Evolutionary conservation across 2,329 filamentous ascomycete genomes (phyloP), one percentile per base, ranked within the genome.

Genomic region (Alternaria sp.): DNA sequence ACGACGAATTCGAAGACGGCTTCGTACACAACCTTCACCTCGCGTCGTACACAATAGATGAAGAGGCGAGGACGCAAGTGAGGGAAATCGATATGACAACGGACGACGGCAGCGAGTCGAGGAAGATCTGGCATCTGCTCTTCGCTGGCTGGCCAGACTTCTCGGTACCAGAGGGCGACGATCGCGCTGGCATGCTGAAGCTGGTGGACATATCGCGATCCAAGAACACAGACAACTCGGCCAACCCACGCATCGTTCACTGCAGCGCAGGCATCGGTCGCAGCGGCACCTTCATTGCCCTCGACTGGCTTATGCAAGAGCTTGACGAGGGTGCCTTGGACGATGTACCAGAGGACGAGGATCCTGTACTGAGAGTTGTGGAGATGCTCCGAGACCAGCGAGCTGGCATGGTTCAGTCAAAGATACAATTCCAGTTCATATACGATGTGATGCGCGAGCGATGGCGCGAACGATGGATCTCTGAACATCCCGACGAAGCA

Each of bases 371-470:
- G 69, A 86, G 91, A 17, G 91, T 91, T 0, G 94, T 99, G 57
- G 91, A 97, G 72, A 81, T 83, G 64, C 85, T 99, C 59, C 88
- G 96, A 47, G 88, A 95, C 79, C 96, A 99, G 83, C 88, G 96
- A 17, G 92, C 93, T 83, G 92, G 90, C 81, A 99, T 99, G 96
- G 96, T 99, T 6, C 96, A 98, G 81, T 90, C 92, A 49, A 91
- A 95, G 71, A 79, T 86, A 51, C 96, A 99, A 78, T 96, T 92
- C 73, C 81, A 88, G 40, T 97, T 98, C 78, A 87, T 99, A 61
- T 98, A 99, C 81, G 89, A 93, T 74, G 92, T 96, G 2, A 80
- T 97, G 73, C 87, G 89, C 55, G 91, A 93, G 77, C 83, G 89
- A 57, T 94, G 91, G 89, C 82, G 88, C 65, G 89, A 92, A 32